Percentiles rank a stretch among this genome's conserved stretches.
phyloP scores from a whole-genome alignment of 768 basidiomycete species.

The Gelatoporia subvermispora region DNA sequence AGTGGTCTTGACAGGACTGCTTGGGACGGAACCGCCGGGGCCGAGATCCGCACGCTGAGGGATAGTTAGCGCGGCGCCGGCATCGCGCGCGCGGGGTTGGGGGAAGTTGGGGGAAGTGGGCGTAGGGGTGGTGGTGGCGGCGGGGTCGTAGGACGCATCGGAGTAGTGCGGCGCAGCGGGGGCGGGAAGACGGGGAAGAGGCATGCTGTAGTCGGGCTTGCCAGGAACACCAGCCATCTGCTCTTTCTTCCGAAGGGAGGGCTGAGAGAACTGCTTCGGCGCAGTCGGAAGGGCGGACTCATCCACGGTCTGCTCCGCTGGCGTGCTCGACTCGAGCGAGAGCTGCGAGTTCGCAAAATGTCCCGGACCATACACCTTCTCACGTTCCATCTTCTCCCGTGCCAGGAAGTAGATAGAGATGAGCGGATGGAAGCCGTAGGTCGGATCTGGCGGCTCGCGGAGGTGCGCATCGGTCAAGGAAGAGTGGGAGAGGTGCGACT shows the following conservation, averaged over 20 bases:
- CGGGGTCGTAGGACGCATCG: constrained; percentile 72
- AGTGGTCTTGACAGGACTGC: constrained; percentile 23
- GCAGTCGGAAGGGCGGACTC: constrained; percentile 14
- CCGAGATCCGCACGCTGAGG: constrained; percentile 28
- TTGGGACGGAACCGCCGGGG: constrained; percentile 11
- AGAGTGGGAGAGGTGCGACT: constrained; percentile 46
- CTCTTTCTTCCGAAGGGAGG: constrained; percentile 31
- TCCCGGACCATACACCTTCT: constrained; percentile 88
- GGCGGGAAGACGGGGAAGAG: constrained; percentile 73
- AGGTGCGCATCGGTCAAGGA: constrained; percentile 40
- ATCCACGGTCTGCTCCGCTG: constrained; percentile 18
- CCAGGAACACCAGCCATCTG: constrained; percentile 24
- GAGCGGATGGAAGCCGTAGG: constrained; percentile 89
- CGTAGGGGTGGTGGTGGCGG: constrained; percentile 42
- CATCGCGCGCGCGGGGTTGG: constrained; percentile 63
- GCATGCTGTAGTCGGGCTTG: constrained; percentile 77
- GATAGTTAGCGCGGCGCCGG: constrained; percentile 40
- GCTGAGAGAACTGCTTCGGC: constrained; percentile 27
- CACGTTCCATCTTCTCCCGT: constrained; percentile 92
- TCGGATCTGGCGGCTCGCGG: constrained; percentile 68
- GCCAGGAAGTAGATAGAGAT: constrained; percentile 96
- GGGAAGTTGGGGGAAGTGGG: constrained; percentile 51
- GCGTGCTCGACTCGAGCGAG: constrained; percentile 40
- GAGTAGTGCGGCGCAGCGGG: constrained; percentile 81
- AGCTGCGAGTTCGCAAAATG: constrained; percentile 92